Evolutionary conservation across 164 flowering plant species (phyloP).

Genomic region (Brasenia schreberi): DNA sequence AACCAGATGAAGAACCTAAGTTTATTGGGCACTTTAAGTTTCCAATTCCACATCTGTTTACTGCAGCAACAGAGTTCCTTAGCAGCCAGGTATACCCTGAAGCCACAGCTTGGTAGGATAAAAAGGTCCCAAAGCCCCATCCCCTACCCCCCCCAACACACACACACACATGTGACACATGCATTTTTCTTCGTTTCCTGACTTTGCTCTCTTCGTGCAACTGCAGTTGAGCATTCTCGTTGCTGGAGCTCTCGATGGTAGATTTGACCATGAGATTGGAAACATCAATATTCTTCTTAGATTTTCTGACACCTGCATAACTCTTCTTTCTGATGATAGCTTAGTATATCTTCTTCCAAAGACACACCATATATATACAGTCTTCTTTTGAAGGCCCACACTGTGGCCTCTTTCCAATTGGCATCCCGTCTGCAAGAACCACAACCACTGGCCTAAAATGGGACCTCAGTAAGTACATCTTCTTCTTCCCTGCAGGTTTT

Average conservation of each 20-base stretch:
- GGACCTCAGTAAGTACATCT: slow-evolving; percentile 69
- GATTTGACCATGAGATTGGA: slow-evolving; percentile 92
- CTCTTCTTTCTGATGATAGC: slow-evolving; percentile 82
- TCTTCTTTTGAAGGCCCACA: slow-evolving; percentile 82
- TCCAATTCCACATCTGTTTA: too few species aligned
- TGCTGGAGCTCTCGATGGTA: slow-evolving; percentile 94
- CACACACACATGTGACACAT: too few species aligned
- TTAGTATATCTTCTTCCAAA: slow-evolving; percentile 76
- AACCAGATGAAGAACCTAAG: too few species aligned
- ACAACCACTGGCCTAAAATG: slow-evolving; percentile 89
- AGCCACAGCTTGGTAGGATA: too few species aligned
- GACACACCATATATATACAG: slow-evolving; percentile 45
- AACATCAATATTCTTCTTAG: slow-evolving; percentile 64
- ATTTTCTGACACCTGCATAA: slow-evolving; percentile 47
- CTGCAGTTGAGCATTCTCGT: slow-evolving; percentile 74
- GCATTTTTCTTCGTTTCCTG: background rate
- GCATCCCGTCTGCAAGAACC: slow-evolving; percentile 46
- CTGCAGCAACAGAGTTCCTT: too few species aligned
- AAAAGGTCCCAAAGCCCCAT: too few species aligned
- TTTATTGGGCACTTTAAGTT: too few species aligned
- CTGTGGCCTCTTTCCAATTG: slow-evolving; percentile 87
- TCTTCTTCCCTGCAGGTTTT: background rate
- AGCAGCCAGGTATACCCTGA: too few species aligned
- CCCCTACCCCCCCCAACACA: too few species aligned
- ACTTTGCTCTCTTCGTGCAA: background rate